phyloP scores from a whole-genome alignment of 2,329 filamentous ascomycete species.

The Anthostomella pinea region DNA sequence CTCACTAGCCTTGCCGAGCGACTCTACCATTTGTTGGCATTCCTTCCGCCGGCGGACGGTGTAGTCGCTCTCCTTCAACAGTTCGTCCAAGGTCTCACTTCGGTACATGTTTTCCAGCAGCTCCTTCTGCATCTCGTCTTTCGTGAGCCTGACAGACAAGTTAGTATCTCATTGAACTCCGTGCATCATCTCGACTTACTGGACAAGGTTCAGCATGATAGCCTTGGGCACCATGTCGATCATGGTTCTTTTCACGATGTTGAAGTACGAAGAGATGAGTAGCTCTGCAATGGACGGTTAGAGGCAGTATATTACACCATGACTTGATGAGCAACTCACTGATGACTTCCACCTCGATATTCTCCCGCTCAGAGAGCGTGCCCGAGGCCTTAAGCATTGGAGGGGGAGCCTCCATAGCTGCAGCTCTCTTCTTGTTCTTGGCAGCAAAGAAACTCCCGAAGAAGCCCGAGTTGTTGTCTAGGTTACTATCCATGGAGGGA shows the following conservation, averaged over 20 bases:
- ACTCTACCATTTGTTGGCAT: constrained; percentile 99
- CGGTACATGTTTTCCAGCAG: constrained; percentile 97
- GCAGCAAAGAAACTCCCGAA: constrained; percentile 98
- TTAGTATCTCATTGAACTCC: constrained; percentile 15
- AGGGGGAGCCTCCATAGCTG: constrained; percentile 96
- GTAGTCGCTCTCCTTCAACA: constrained; percentile 98
- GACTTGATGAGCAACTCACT: constrained; percentile 59
- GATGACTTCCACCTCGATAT: constrained; percentile 96
- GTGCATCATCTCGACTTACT: constrained; percentile 57
- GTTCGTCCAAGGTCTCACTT: constrained; percentile 81
- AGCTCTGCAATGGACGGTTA: constrained; percentile 59
- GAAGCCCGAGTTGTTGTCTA: constrained; percentile 70
- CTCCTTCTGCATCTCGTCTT: constrained; percentile 98
- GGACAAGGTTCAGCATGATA: constrained; percentile 95
- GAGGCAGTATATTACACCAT: not conserved
- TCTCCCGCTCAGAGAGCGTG: constrained; percentile 88
- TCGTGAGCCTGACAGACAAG: constrained; percentile 66
- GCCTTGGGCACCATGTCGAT: constrained; percentile 99
- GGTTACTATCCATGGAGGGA: constrained; percentile 59
- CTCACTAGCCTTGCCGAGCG: constrained; percentile 82
- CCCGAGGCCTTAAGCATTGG: constrained; percentile 91
- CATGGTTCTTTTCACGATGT: constrained; percentile 97
- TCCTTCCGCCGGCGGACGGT: constrained; percentile 93
- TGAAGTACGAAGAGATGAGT: constrained; percentile 94
- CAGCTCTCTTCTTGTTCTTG: constrained; percentile 99